phyloP scores from a whole-genome alignment of 2,329 filamentous ascomycete species.

The Colletotrichum scovillei region DNA sequence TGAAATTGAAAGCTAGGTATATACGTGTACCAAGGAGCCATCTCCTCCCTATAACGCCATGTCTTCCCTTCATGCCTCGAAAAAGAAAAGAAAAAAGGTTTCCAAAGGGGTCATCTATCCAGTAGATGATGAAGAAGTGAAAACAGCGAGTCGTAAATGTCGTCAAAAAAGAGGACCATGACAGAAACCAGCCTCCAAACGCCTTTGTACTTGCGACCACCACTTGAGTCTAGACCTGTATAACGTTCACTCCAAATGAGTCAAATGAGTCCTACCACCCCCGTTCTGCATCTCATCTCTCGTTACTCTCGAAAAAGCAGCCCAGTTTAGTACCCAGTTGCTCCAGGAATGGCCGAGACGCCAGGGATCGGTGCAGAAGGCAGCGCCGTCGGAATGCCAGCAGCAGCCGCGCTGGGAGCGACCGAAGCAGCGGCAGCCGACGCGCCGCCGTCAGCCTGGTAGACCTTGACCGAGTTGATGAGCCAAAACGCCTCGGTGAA shows the following conservation, averaged over 20 bases:
- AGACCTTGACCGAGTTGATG: constrained; percentile 78
- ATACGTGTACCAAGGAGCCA: neutral
- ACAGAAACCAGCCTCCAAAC: constrained; percentile 25
- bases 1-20: neutral
- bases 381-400: neutral
- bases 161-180: neutral
- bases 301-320: neutral
- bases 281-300: neutral
- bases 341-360: neutral
- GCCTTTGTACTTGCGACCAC: constrained; percentile 14
- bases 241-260: neutral
- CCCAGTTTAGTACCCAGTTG: neutral
- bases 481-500: constrained; percentile 83
- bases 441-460: constrained; percentile 46
- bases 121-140: constrained; percentile 15
- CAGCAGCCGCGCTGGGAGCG: neutral
- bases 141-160: constrained; percentile 9
- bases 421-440: neutral
- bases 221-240: constrained; percentile 4
- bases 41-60: constrained; percentile 13
- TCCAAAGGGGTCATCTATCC: constrained; percentile 3
- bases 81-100: neutral
- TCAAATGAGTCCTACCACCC: no score
- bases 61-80: neutral
- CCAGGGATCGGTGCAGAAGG: neutral